phyloP scores from a whole-genome alignment of 2,329 filamentous ascomycete species.

The Cercospora brassicicola region DNA sequence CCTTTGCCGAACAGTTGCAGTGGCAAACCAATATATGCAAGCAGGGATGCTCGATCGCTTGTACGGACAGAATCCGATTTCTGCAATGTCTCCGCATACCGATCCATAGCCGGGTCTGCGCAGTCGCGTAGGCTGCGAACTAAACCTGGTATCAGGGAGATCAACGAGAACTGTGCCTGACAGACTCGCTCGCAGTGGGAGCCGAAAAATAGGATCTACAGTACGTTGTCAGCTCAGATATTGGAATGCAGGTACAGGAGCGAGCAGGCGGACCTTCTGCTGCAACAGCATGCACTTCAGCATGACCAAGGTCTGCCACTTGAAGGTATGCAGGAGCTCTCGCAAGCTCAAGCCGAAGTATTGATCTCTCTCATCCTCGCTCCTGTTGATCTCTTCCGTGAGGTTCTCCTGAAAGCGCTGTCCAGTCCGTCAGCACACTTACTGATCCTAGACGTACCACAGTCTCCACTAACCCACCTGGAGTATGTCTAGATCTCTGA shows the following conservation, averaged over 20 bases:
- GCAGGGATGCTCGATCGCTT: conserved; percentile 84
- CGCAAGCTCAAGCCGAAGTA: conserved; percentile 69
- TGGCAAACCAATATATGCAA: conserved; percentile 92
- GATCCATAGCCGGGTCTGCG: conserved; percentile 88
- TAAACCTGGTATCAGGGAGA: conserved; percentile 91
- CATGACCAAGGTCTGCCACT: conserved; percentile 88
- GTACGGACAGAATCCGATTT: conserved; percentile 84
- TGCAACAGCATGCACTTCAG: conserved; percentile 93
- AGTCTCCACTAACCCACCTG: conserved; percentile 47
- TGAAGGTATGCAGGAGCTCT: conserved; percentile 91
- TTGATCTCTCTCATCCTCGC: conserved; percentile 75
- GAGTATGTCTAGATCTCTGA: conserved; percentile 86
- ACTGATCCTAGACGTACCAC: conserved; percentile 3
- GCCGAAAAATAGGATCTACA: conserved; percentile 95
- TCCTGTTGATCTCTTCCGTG: conserved; percentile 57
- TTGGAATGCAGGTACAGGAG: neutral
- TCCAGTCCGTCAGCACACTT: conserved; percentile 22
- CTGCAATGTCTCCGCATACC: conserved; percentile 70
- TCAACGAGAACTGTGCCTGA: conserved; percentile 97
- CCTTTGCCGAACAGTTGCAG: conserved; percentile 95
- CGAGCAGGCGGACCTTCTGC: conserved; percentile 68
- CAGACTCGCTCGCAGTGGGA: conserved; percentile 93
- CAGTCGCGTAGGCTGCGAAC: conserved; percentile 91
- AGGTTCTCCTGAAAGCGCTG: conserved; percentile 88
- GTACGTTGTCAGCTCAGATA: conserved; percentile 14